phyloP scores from a whole-genome alignment of 2,329 filamentous ascomycete genomes.

The Teratosphaeriaceae sp. region DNA sequence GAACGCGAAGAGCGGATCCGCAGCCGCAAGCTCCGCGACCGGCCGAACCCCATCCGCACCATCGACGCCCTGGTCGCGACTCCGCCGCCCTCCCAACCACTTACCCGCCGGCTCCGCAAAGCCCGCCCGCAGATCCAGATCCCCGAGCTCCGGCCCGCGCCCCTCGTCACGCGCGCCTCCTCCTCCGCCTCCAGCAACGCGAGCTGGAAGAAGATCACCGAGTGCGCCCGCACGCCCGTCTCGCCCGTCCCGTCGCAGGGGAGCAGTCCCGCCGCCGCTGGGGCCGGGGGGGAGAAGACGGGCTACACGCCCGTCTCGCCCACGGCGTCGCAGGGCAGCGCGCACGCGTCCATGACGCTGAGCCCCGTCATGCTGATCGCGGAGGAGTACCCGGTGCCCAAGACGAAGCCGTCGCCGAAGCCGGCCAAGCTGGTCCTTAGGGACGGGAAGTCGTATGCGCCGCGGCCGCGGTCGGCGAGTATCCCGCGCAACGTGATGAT shows the following conservation, averaged over 20 bases:
- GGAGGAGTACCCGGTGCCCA: constrained; percentile 26
- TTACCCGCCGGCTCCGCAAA: constrained; percentile 21
- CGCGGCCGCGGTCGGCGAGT: constrained; percentile 26
- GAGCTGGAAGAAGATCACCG: constrained; percentile 24
- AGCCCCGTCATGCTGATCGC: constrained; percentile 31
- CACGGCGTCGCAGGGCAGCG: constrained; percentile 13
- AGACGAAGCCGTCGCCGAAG: constrained; percentile 19
- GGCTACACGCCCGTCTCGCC: constrained; percentile 23
- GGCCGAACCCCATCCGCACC: constrained; percentile 14
- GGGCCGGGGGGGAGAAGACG: constrained; percentile 17
- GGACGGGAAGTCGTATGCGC: constrained; percentile 22
- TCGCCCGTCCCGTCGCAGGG: constrained; percentile 22
- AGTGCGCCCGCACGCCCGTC: constrained; percentile 22
- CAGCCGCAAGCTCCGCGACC: constrained; percentile 28
- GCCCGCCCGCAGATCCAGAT: constrained; percentile 26
- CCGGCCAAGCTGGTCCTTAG: constrained; percentile 24
- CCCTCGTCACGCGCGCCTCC: constrained; percentile 18
- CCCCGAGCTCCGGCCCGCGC: constrained; percentile 19
- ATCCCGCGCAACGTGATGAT: constrained; percentile 18
- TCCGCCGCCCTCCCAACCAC: constrained; percentile 10
- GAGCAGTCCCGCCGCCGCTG: constrained; percentile 13
- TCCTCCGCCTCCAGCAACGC: constrained; percentile 24
- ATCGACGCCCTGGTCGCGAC: constrained; percentile 23
- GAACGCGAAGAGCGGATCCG: constrained; percentile 28
- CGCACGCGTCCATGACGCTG: constrained; percentile 12